Evolutionary conservation across 2,329 filamentous ascomycete species (phyloP).

Genomic region (Colletotrichum sp.): DNA sequence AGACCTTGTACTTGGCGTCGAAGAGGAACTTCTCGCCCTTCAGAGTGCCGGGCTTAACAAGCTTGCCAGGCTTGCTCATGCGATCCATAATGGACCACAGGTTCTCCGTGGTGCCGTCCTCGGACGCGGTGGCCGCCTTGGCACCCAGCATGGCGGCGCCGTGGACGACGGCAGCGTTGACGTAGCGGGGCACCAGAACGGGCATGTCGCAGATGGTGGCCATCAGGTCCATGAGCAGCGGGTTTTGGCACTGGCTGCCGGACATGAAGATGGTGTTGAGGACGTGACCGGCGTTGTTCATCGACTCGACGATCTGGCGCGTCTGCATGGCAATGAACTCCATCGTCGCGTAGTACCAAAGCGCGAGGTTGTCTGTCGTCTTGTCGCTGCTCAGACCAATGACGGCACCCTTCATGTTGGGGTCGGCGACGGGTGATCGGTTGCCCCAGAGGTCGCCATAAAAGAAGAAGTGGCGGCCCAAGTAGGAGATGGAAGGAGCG

Average conservation of each 20-base stretch:
- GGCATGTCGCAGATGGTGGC: conserved; percentile 92
- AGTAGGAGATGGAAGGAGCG: conserved; percentile 81
- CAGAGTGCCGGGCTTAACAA: conserved; percentile 78
- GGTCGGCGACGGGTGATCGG: conserved; percentile 89
- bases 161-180: conserved; percentile 94
- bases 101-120: conserved; percentile 79
- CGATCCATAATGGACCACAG: conserved; percentile 98
- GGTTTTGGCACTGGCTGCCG: conserved; percentile 95
- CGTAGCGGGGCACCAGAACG: conserved; percentile 90
- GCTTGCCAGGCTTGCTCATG: conserved; percentile 91
- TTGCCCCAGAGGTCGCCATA: conserved; percentile 98
- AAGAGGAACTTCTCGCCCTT: conserved; percentile 79
- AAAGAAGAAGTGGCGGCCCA: conserved; percentile 96
- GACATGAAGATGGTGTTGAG: conserved; percentile 98
- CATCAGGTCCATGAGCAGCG: conserved; percentile 88
- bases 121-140: conserved; percentile 88
- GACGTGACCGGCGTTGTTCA: conserved; percentile 88
- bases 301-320: conserved; percentile 89
- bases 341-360: conserved; percentile 95
- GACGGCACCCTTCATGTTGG: conserved; percentile 89
- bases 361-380: conserved; percentile 82
- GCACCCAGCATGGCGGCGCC: conserved; percentile 98
- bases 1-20: conserved; percentile 92
- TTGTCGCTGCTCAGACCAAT: conserved; percentile 89
- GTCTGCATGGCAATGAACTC: conserved; percentile 99